Conservation (phyloP, 2,329 filamentous ascomycete genomes). For the Aureobasidium uvarum region DNA sequence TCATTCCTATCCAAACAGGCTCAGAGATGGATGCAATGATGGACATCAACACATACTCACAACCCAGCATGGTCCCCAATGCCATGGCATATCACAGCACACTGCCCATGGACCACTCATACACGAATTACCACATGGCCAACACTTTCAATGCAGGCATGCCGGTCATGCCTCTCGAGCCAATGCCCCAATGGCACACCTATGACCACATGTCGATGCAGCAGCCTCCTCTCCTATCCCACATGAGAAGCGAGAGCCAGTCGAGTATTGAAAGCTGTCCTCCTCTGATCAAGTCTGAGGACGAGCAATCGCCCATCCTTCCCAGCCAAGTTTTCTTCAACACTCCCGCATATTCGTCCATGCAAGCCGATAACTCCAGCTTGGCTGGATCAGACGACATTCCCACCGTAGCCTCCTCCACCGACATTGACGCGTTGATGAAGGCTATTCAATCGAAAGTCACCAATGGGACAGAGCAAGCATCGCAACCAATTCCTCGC, state of each 20-base stretch:
- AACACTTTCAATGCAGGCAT: slow-evolving; percentile 22
- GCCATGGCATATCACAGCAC: slow-evolving; percentile 22
- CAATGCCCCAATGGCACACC: slow-evolving; percentile 19
- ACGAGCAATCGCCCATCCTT: slow-evolving; percentile 43
- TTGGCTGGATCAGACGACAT: slow-evolving; percentile 10
- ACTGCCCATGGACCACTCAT: slow-evolving; percentile 18
- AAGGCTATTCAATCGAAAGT: slow-evolving; percentile 75
- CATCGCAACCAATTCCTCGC: background rate
- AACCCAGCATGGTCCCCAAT: slow-evolving; percentile 14
- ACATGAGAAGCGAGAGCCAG: slow-evolving; percentile 34
- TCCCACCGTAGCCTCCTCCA: slow-evolving; percentile 17
- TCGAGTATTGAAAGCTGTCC: slow-evolving; percentile 34
- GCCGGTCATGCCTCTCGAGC: slow-evolving; percentile 13
- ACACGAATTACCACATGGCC: slow-evolving; percentile 20
- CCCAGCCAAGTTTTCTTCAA: slow-evolving; percentile 44
- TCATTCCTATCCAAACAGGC: slow-evolving; percentile 13
- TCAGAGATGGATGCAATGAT: slow-evolving; percentile 22
- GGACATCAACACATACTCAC: slow-evolving; percentile 15
- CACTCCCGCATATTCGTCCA: slow-evolving; percentile 33
- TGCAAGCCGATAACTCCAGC: slow-evolving; percentile 25
- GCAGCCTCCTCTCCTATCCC: slow-evolving; percentile 24
- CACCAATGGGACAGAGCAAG: slow-evolving; percentile 39
- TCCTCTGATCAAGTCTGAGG: slow-evolving; percentile 47
- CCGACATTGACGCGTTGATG: slow-evolving; percentile 60
- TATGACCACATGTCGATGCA: slow-evolving; percentile 19